Conservation (phyloP, 2,329 filamentous ascomycete species). For the Coniochaeta sp. region DNA sequence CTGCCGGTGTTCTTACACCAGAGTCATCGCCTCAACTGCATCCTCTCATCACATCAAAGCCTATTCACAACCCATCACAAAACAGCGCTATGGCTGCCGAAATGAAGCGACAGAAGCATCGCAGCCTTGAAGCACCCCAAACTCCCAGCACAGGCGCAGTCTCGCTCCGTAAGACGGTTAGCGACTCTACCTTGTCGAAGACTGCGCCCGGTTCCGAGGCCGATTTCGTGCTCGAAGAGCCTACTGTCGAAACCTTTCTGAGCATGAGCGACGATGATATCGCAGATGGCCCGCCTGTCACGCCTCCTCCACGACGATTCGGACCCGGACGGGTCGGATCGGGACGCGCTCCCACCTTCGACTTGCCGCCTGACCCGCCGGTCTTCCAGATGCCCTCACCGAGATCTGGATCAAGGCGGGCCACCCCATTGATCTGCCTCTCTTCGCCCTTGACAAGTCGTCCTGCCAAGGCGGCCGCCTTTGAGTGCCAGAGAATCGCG, state of each 20-base stretch:
- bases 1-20: conserved; percentile 4
- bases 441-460: conserved; percentile 35
- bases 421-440: conserved; percentile 31
- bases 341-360: conserved; percentile 7
- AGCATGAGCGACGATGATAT: conserved; percentile 51
- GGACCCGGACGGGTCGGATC: neutral
- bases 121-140: neutral
- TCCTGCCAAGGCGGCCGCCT: conserved; percentile 40
- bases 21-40: conserved; percentile 12
- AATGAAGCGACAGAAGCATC: neutral
- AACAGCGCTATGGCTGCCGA: neutral
- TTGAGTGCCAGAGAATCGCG: conserved; percentile 48
- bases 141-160: neutral
- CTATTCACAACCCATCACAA: neutral
- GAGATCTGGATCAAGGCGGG: conserved; percentile 1
- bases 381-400: conserved; percentile 5
- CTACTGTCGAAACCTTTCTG: conserved; percentile 46
- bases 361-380: conserved; percentile 10
- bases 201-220: conserved; percentile 19
- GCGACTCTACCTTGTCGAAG: conserved; percentile 12
- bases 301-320: neutral
- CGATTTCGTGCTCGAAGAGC: conserved; percentile 37
- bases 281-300: conserved; percentile 30
- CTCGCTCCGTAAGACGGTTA: conserved; percentile 9
- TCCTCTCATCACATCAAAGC: neutral